A percentile compares a stretch with the other conserved stretches of the same genome.
These are phyloP conservation scores for Solanum gandarillasii DNA, from an alignment of 257 asterid genomes.

Conservation along the genomic window DNA sequence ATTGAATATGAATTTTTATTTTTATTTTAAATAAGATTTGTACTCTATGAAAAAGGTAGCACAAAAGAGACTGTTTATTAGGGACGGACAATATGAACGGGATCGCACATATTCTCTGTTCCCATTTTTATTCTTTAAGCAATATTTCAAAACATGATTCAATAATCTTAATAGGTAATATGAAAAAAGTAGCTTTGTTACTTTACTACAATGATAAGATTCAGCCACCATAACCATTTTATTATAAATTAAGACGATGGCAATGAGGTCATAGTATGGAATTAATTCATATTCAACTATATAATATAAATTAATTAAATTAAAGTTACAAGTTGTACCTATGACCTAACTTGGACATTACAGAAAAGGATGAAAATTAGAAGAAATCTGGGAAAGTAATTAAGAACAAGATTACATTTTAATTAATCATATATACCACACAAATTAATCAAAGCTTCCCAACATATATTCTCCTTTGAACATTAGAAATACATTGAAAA, in stretches of 20 bases:
- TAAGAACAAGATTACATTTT: background rate
- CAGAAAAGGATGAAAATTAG: background rate
- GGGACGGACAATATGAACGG: background rate
- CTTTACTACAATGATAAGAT: background rate
- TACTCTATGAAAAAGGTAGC: background rate
- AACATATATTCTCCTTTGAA: background rate
- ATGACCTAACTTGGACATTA: background rate
- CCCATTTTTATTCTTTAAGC: background rate
- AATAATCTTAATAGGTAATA: background rate
- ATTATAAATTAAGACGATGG: background rate
- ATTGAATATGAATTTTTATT: background rate
- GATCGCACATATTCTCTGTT: background rate
- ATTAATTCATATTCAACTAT: background rate
- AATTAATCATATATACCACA: background rate
- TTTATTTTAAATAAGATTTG: background rate
- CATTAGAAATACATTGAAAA: background rate
- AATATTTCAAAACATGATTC: background rate
- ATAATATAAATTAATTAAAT: background rate
- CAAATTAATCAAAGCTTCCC: background rate
- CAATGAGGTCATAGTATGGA: background rate
- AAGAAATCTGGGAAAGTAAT: background rate
- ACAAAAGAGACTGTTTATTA: background rate
- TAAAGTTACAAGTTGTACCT: background rate
- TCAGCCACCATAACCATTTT: background rate
- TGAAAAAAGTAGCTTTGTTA: background rate